Evolutionary conservation across 805 yeast genomes (phyloP), one percentile per base, ranked within the genome.

Genomic region (Saitoella complicata): DNA sequence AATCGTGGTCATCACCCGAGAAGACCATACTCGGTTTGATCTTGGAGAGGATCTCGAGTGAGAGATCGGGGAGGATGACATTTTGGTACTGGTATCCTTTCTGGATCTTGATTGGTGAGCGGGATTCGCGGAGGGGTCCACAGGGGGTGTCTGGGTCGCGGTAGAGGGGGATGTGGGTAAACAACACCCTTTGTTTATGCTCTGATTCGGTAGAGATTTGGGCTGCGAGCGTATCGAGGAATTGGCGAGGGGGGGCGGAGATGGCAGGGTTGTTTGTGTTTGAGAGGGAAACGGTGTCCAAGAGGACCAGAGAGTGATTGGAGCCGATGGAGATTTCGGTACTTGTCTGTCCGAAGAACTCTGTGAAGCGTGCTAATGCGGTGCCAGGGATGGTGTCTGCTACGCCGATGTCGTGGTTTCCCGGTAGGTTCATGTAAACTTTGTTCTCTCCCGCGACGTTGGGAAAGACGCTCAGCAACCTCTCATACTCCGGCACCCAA

Each of bases 1-100:
- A 86, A 59, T 91, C 98, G 63, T 91, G 99, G 59, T 91, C 98
- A 59, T 91, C 99, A 1, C 98, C 99, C 5, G 93, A 76, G 56
- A 86, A 83, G 4, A 82, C 69, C 7, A 78, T 60, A 10, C 67
- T 67, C 0, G 99, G 99, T 40, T 70, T 62, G 1, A 88, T 58
- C 7, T 61, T 64, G 5, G 67, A 54, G 39, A 91, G 61, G 5
- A 91, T 68, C 13, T 73, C 69, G 37, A 73, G 69, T 0, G 88
- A 66, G 4, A 80, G 55, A 1, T 69, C 71, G 32, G 71, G 64
- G 42, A 77, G 80, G 7, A 91, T 68, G n/a, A 83, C 88, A 0
- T 95, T 87, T 61, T 87, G 95, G 59, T 85, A 91, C 58, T 91
- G 96, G 12, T 68, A 64, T 1, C 99, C 99, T 49, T 68, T 67